Percentiles rank a stretch among this genome's conserved stretches.
These are phyloP conservation scores for Phytophthora idaei DNA, from an alignment of 352 stramenopile species.

Conservation along the genomic window DNA sequence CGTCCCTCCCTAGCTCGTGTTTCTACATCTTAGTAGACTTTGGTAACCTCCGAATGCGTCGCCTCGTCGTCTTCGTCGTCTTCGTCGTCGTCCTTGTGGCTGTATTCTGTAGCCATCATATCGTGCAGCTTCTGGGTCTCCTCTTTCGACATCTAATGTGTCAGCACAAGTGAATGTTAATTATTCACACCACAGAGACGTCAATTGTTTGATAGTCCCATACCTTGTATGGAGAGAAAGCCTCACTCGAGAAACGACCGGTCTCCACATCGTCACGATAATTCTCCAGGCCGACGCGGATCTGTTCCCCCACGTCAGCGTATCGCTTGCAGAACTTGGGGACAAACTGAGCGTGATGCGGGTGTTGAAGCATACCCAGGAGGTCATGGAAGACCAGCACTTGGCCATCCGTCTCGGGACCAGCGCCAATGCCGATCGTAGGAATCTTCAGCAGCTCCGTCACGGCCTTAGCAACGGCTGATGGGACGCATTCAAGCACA, in stretches of 20 bases:
- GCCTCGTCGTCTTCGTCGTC: slow-evolving; percentile 22
- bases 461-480: slow-evolving; percentile 92
- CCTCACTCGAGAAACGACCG: slow-evolving; percentile 92
- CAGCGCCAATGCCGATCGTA: slow-evolving; percentile 98
- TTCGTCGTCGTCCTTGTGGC: slow-evolving; percentile 32
- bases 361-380: slow-evolving; percentile 98
- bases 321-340: slow-evolving; percentile 99
- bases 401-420: slow-evolving; percentile 93
- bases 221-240: slow-evolving; percentile 96
- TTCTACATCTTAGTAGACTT: slow-evolving; percentile 65
- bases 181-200: no score
- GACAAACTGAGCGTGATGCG: slow-evolving; percentile 95
- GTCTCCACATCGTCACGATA: slow-evolving; percentile 97
- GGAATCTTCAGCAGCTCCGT: slow-evolving; percentile 97
- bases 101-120: slow-evolving; percentile 69
- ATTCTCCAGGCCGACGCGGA: slow-evolving; percentile 91
- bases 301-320: slow-evolving; percentile 93
- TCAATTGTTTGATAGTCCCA: background rate
- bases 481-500: slow-evolving; percentile 85
- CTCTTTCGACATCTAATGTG: slow-evolving; percentile 74
- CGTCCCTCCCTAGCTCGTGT: slow-evolving; percentile 1
- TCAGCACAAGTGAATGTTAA: background rate
- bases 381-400: slow-evolving; percentile 99
- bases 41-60: slow-evolving; percentile 62
- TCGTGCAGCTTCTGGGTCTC: slow-evolving; percentile 72